A percentile compares a stretch with the other conserved stretches of the same genome.
Conservation (phyloP, 306 rosid genomes). For the Acacia acuminata region DNA sequence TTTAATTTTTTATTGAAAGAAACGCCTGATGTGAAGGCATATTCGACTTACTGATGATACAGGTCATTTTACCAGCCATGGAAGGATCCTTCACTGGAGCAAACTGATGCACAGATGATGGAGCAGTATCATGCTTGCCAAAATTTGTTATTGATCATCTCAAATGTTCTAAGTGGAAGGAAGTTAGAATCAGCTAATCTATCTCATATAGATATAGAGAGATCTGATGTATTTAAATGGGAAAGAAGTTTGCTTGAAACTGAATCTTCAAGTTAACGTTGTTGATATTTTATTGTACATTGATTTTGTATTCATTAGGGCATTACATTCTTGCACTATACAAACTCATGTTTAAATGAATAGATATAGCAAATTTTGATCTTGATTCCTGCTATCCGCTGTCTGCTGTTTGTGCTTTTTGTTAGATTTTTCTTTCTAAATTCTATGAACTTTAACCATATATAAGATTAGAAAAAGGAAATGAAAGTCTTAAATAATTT, state of each 20-base stretch:
- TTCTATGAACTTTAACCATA: too few species aligned
- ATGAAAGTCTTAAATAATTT: too few species aligned
- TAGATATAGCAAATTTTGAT: too few species aligned
- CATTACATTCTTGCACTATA: background rate
- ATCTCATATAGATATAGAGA: slow-evolving; percentile 50
- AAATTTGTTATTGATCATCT: slow-evolving; percentile 50
- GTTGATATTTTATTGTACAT: background rate
- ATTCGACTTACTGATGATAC: slow-evolving; percentile 25
- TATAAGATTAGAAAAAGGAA: too few species aligned
- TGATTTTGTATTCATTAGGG: background rate
- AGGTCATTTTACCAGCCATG: slow-evolving; percentile 79
- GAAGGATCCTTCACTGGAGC: slow-evolving; percentile 54
- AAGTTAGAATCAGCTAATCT: slow-evolving; percentile 44
- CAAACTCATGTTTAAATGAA: background rate
- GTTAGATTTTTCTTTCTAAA: background rate
- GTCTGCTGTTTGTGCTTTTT: background rate
- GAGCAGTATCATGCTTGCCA: slow-evolving; percentile 80
- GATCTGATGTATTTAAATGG: slow-evolving; percentile 60
- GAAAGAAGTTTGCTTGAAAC: slow-evolving; percentile 53
- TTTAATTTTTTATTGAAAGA: background rate
- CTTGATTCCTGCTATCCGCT: background rate
- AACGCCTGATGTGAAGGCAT: slow-evolving; percentile 8
- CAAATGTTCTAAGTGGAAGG: slow-evolving; percentile 55
- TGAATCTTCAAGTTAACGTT: background rate
- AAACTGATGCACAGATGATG: slow-evolving; percentile 51